A percentile compares a stretch with the other conserved stretches of the same genome.
These are phyloP conservation scores for Oryza officinalis DNA, from an alignment of 176 grass and related monocot genomes.

Conservation along the genomic window DNA sequence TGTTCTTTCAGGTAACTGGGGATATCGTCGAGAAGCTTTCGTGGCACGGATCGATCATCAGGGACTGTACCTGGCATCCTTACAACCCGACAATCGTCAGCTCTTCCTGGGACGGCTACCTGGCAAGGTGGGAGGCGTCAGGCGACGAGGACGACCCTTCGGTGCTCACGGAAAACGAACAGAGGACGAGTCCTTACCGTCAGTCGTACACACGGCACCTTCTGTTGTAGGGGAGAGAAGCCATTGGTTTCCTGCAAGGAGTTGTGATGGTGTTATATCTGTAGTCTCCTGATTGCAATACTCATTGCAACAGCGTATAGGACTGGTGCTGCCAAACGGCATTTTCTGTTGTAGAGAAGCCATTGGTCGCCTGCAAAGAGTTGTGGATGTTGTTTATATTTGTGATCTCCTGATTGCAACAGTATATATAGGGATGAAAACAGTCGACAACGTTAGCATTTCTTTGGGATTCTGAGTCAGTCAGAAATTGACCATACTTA, in stretches of 20 bases:
- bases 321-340: too few species aligned
- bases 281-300: not conserved
- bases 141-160: conserved; percentile 37
- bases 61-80: conserved; percentile 95
- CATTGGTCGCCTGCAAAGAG: too few species aligned
- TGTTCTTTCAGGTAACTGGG: conserved; percentile 59
- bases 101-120: conserved; percentile 81
- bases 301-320: too few species aligned
- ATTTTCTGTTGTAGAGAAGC: too few species aligned
- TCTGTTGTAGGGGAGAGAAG: conserved; percentile 34
- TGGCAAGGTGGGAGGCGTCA: conserved; percentile 73
- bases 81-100: conserved; percentile 58
- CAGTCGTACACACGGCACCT: conserved; percentile 19
- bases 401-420: too few species aligned
- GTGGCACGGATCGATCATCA: conserved; percentile 65
- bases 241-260: not conserved
- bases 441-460: too few species aligned
- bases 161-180: not conserved
- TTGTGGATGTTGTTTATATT: too few species aligned
- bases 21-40: conserved; percentile 50
- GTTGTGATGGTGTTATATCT: not conserved
- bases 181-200: conserved; percentile 27
- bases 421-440: too few species aligned
- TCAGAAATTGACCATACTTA: too few species aligned
- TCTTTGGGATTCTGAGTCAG: too few species aligned